Evolutionary conservation across 768 basidiomycete species (phyloP), one percentile per base, ranked within the genome.

Genomic region (Psilocybe azurescens): DNA sequence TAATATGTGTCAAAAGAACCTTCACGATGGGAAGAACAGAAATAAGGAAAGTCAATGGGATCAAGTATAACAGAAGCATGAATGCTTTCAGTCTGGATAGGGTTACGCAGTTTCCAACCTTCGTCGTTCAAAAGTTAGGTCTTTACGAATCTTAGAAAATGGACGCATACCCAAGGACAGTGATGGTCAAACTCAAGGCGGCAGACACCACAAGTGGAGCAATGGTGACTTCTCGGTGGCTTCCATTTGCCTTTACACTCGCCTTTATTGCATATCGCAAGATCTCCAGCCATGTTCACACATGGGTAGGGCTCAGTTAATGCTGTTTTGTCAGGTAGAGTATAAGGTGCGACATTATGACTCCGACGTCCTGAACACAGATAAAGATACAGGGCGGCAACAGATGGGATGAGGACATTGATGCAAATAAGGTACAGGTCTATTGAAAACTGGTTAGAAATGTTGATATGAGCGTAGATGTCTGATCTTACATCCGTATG

Each of bases 141-240:
- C 14, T 41, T n/a, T 8, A 38, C 38, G 20, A 41, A 28, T 13
- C 3, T n/a, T 1, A 38, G 13, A 28, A 41, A 39, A 58, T 32
- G 13, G 53, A 24, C 13, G 46, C 53, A 30, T 56, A 80, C 81
- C 81, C 81, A 82, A 33, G 81, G 78, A 63, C 81, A 82, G 64
- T 82, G 81, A 64, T 82, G 81, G 62, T 82, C 80, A 62, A 80
- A 81, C 30, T 76, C 75, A 44, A 79, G 68, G 33, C 81, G 74
- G 64, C 81, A 82, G 14, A 79, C 78, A 38, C 76, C 77, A 54
- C 81, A 82, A 9, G 72, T 72, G n/a, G 78, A 78, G 67, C 81
- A 82, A 61, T 82, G 81, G 64, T 80, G 78, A 5, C 76, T 70
- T 53, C 79, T 70, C 6, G 81, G 81, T 10, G 81, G 79, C 61